Evolutionary conservation across 2,329 filamentous ascomycete species (phyloP).

Genomic region (Periconia sp.): DNA sequence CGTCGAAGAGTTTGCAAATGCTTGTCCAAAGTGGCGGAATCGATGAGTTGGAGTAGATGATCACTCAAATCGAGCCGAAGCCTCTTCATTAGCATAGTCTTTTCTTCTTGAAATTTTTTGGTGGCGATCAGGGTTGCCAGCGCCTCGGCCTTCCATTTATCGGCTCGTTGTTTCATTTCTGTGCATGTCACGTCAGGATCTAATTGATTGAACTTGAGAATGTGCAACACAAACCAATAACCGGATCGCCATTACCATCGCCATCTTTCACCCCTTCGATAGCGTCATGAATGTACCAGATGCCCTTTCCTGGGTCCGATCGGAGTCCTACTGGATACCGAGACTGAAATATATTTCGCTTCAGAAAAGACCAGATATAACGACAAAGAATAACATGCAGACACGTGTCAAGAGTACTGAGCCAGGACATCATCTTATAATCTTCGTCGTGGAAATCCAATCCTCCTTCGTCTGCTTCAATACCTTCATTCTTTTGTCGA

Average conservation of each 20-base stretch:
- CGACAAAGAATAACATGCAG: background rate
- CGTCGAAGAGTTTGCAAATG: background rate
- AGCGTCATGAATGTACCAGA: background rate
- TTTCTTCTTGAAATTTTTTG: conserved; percentile 6
- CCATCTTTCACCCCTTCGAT: background rate
- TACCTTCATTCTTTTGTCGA: background rate
- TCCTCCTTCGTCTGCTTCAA: background rate
- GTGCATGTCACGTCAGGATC: background rate
- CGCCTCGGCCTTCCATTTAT: conserved; percentile 1
- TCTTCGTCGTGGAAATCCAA: background rate
- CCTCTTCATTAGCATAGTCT: background rate
- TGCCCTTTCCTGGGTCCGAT: background rate
- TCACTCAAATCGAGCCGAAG: background rate
- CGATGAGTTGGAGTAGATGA: background rate
- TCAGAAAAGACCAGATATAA: background rate
- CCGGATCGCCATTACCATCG: background rate
- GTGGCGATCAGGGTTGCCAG: conserved; percentile 1
- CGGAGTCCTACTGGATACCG: background rate
- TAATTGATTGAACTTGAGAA: background rate
- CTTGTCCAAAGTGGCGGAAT: background rate
- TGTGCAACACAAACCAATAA: background rate
- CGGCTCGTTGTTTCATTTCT: background rate
- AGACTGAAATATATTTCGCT: background rate
- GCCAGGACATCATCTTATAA: background rate
- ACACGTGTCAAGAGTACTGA: background rate